Evolutionary conservation across 2,329 filamentous ascomycete genomes (phyloP), one percentile per base, ranked within the genome.

Genomic region (Raffaelea deltoideospora): DNA sequence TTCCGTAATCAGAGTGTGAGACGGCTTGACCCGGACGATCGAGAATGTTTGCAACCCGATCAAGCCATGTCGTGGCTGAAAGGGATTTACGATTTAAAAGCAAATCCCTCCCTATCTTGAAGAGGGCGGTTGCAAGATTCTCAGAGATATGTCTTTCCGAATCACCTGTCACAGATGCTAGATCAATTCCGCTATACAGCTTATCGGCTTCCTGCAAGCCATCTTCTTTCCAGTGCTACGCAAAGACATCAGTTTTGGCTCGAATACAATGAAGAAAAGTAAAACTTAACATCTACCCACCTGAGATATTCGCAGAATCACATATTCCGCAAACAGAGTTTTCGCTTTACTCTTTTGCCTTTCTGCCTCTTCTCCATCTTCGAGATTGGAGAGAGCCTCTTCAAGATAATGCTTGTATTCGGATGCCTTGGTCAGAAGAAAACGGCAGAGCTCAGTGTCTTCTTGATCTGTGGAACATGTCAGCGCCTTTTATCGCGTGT

Each of bases 131-230:
- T 4, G 76, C 68, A 31, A 87, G 56, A 27, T 60, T 64, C 51
- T 87, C 79, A 2, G 67, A 62, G 2, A 64, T 64, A 3, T 54
- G 43, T 0, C 65, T 53, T 31, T 76, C 65, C 3, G 71, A 51
- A 1, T 36, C 48, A 18, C 48, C 49, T 27, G 47, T 53, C 10
- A 57, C 53, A n/a, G 42, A 57, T 47, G 59, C 56, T 2, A 72
- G 56, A 47, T 81, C 81, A 26, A 55, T 56, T 5, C 33, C 28
- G 0, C 3, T 17, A 53, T 79, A 87, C 64, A 90, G 74, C 53
- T 84, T 74, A 37, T 93, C 83, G 21, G 83, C 82, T 33, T 86
- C 69, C 39, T 88, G 80, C 13, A 80, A 62, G 29, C 78, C 71
- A 29, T 72, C 65, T 49, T 86, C 76, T 47, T 76, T 74, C 76